Evolutionary conservation across 257 asterid species (phyloP).

Genomic region (Parsonsia alboflavescens): DNA sequence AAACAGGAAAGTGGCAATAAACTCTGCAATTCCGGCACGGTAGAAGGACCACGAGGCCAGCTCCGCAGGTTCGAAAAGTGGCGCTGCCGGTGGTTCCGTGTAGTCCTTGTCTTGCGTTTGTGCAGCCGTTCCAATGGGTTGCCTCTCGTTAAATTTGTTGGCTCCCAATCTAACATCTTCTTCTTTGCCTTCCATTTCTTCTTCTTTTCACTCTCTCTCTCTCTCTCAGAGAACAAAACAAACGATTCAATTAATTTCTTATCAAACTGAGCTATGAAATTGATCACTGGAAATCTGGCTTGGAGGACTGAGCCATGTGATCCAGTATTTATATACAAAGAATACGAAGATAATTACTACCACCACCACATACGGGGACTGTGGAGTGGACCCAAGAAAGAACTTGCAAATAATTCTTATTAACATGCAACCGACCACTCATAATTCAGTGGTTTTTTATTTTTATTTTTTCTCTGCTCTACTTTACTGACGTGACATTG

Average conservation of each 20-base stretch:
- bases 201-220: not conserved
- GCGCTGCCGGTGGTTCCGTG: constrained; percentile 31
- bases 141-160: constrained; percentile 28
- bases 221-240: not conserved
- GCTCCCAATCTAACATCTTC: constrained; percentile 31
- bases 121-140: constrained; percentile 26
- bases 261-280: not conserved
- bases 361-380: not conserved
- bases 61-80: constrained; percentile 27
- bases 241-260: not conserved
- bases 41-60: constrained; percentile 32
- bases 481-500: not conserved
- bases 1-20: constrained; percentile 33
- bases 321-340: constrained; percentile 7
- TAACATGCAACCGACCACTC: constrained; percentile 19
- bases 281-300: not conserved
- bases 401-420: not conserved
- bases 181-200: constrained; percentile 24
- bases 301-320: not conserved
- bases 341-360: not conserved
- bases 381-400: not conserved
- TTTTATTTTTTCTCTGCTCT: not conserved
- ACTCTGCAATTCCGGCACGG: constrained; percentile 39
- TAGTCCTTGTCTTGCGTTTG: constrained; percentile 26
- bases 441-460: not conserved